phyloP scores from a whole-genome alignment of 441 rosid species.

The Erodium texanum region DNA sequence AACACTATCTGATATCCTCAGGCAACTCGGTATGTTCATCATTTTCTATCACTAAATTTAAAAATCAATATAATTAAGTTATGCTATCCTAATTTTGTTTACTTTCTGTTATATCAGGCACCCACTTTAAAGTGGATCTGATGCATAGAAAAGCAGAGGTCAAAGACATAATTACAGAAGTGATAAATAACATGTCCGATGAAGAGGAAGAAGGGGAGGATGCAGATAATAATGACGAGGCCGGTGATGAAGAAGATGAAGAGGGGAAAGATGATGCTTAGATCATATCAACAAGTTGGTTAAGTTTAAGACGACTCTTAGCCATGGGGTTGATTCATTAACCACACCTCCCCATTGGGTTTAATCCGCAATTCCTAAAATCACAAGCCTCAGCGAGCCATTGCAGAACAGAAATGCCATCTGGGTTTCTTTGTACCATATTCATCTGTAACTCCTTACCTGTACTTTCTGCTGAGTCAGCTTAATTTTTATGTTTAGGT shows the following conservation, averaged over 20 bases:
- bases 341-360: constrained; percentile 11
- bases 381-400: constrained; percentile 17
- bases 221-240: constrained; percentile 37
- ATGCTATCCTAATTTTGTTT: constrained; percentile 7
- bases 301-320: constrained; percentile 4
- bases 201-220: constrained; percentile 69
- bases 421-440: constrained; percentile 38
- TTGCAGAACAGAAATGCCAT: constrained; percentile 17
- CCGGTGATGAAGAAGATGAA: constrained; percentile 29
- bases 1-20: constrained; percentile 76
- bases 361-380: constrained; percentile 15
- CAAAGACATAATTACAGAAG: constrained; percentile 80
- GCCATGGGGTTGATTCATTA: constrained; percentile 18
- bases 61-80: background rate
- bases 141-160: constrained; percentile 85
- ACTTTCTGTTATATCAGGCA: constrained; percentile 33
- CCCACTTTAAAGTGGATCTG: constrained; percentile 60
- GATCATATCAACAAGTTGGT: constrained; percentile 12
- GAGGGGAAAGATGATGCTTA: constrained; percentile 36
- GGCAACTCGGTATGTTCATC: constrained; percentile 53
- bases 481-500: constrained; percentile 17
- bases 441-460: constrained; percentile 21
- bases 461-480: background rate
- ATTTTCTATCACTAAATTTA: constrained; percentile 7
- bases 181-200: constrained; percentile 85